A percentile compares a stretch with the other conserved stretches of the same genome.
Evolutionary conservation across 306 rosid species (phyloP).

Genomic region (Ormosia semicastrata): DNA sequence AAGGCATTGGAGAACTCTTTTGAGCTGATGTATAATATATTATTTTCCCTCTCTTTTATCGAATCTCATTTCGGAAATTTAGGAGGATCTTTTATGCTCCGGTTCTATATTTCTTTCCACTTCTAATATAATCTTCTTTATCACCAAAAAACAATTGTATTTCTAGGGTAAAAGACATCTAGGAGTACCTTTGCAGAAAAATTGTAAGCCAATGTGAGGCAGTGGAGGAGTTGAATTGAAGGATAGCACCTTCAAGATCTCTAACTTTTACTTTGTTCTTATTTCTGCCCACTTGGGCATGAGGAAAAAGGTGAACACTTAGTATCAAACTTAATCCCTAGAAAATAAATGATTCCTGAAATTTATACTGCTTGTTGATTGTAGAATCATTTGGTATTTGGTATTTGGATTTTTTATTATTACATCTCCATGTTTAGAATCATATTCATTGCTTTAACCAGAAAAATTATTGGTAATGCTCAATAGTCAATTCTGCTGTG

Average conservation of each 20-base stretch:
- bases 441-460: background rate
- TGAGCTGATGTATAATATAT: background rate
- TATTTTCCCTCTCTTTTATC: background rate
- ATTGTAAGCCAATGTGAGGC: background rate
- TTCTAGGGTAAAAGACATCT: slow-evolving; percentile 63
- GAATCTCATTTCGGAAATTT: slow-evolving; percentile 7
- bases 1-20: background rate
- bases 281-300: background rate
- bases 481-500: background rate
- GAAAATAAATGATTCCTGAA: background rate
- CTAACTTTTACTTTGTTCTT: background rate
- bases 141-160: background rate
- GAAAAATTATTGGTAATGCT: background rate
- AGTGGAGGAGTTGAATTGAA: slow-evolving; percentile 12
- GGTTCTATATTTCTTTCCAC: background rate
- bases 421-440: background rate
- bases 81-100: background rate
- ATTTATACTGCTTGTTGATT: background rate
- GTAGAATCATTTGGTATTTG: background rate
- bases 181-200: slow-evolving; percentile 50
- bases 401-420: slow-evolving; percentile 4
- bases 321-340: background rate
- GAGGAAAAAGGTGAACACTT: background rate
- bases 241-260: background rate
- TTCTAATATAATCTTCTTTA: background rate